These are phyloP conservation scores for Suillus hirtellus DNA, from an alignment of 768 basidiomycete genomes.

Conservation along the genomic window DNA sequence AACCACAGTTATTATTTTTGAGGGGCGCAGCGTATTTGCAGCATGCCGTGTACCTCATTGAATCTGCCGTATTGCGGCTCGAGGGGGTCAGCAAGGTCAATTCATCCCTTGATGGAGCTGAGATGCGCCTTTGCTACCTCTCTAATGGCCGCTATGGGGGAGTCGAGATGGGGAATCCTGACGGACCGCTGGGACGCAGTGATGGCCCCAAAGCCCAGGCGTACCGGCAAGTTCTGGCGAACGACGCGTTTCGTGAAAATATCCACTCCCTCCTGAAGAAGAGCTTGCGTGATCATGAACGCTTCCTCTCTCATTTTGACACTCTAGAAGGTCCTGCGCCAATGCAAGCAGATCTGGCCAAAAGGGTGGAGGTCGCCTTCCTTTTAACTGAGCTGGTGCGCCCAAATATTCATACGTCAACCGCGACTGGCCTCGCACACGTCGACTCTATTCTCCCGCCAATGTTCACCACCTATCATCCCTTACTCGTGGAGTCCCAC, in stretches of 20 bases:
- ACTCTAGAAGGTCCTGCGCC: constrained; percentile 52
- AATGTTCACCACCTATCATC: constrained; percentile 89
- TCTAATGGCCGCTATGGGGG: constrained; percentile 80
- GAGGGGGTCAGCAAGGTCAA: constrained; percentile 66
- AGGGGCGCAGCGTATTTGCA: constrained; percentile 84
- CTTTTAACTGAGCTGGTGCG: constrained; percentile 66
- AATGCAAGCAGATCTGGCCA: constrained; percentile 41
- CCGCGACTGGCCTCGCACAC: constrained; percentile 39
- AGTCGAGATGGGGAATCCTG: constrained; percentile 78
- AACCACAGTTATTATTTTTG: constrained; percentile 80
- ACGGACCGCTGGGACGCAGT: constrained; percentile 68
- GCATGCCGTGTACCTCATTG: constrained; percentile 74
- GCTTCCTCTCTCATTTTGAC: constrained; percentile 82
- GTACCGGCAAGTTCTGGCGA: constrained; percentile 61
- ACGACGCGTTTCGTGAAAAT: constrained; percentile 58
- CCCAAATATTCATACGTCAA: constrained; percentile 51
- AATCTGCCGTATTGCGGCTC: constrained; percentile 65
- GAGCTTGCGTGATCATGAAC: constrained; percentile 81
- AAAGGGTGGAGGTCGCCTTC: constrained; percentile 66
- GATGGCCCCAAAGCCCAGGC: constrained; percentile 60
- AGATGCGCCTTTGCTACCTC: constrained; percentile 75
- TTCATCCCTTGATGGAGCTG: constrained; percentile 61
- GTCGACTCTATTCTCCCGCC: constrained; percentile 40
- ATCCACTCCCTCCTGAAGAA: constrained; percentile 64
- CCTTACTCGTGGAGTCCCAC: constrained; percentile 84